Conservation (phyloP, 163 green algal species). For the Scenedesmus sp. region DNA sequence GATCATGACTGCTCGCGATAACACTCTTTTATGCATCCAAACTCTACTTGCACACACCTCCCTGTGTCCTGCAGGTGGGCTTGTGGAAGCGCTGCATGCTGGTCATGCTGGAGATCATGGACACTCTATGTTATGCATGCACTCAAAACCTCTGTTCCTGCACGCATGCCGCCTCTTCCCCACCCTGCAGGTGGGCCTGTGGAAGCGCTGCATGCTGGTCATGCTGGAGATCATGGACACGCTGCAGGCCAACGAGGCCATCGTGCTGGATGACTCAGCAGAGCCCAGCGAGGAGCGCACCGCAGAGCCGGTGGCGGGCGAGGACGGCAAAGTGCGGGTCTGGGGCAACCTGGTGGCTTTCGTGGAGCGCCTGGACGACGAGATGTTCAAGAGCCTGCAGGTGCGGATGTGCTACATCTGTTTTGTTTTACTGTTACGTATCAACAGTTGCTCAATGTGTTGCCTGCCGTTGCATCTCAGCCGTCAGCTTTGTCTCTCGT, state of each 20-base stretch:
- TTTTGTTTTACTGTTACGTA: neutral
- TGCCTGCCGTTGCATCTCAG: neutral
- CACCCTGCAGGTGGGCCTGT: constrained; percentile 69
- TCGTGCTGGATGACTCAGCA: constrained; percentile 77
- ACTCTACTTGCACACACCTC: neutral
- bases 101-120: neutral
- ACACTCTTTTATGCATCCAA: neutral
- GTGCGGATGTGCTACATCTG: constrained; percentile 43
- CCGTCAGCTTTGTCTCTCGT: no score
- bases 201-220: constrained; percentile 87
- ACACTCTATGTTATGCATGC: neutral
- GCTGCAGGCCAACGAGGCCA: constrained; percentile 69
- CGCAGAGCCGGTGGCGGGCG: constrained; percentile 70
- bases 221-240: constrained; percentile 74
- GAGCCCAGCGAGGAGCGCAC: constrained; percentile 69
- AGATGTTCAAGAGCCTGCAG: constrained; percentile 98
- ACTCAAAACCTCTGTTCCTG: neutral
- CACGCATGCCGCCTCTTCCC: neutral
- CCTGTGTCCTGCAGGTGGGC: constrained; percentile 29
- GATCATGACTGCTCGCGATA: constrained; percentile 71
- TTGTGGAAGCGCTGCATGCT: constrained; percentile 86
- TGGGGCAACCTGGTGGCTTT: constrained; percentile 96
- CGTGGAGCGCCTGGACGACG: constrained; percentile 97
- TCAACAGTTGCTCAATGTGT: neutral
- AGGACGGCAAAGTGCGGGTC: constrained; percentile 69